These are phyloP conservation scores for Atalantia buxifolia DNA, from an alignment of 345 rosid species.

Conservation along the genomic window DNA sequence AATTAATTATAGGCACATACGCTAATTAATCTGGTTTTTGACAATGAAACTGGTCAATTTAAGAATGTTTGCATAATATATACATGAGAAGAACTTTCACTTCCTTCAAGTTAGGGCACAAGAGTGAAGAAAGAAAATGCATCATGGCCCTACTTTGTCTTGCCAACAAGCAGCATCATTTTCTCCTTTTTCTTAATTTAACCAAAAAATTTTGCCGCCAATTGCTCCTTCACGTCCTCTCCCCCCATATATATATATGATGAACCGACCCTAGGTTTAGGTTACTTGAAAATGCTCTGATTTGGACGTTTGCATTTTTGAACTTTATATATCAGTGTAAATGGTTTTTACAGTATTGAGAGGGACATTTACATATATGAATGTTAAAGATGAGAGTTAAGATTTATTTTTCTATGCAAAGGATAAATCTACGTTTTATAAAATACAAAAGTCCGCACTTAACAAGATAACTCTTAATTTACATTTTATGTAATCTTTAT, in stretches of 20 bases:
- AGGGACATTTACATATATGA: too few relatives aligned
- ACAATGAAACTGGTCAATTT: not conserved
- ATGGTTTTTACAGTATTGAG: too few relatives aligned
- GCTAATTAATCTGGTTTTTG: not conserved
- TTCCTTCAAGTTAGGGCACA: slow-evolving; percentile 11
- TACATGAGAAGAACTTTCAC: slow-evolving; percentile 1
- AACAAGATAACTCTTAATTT: too few relatives aligned
- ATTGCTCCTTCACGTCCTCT: slow-evolving; percentile 14
- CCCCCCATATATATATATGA: not conserved
- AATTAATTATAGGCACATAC: not conserved
- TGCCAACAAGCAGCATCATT: not conserved
- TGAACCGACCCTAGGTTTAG: too few relatives aligned
- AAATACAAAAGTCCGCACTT: too few relatives aligned
- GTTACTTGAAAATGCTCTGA: too few relatives aligned
- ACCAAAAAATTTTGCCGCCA: slow-evolving; percentile 24
- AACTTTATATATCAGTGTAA: too few relatives aligned
- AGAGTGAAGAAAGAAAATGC: not conserved
- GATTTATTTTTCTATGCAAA: too few relatives aligned
- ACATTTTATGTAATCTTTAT: too few relatives aligned
- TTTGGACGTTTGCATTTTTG: too few relatives aligned
- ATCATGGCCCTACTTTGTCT: slow-evolving; percentile 1
- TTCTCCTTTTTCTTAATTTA: slow-evolving; percentile 1
- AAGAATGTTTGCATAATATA: not conserved
- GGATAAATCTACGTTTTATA: too few relatives aligned
- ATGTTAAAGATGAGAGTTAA: too few relatives aligned